Base-by-base conservation (phyloP, 306 rosid species). In the Corylus heterophylla region DNA sequence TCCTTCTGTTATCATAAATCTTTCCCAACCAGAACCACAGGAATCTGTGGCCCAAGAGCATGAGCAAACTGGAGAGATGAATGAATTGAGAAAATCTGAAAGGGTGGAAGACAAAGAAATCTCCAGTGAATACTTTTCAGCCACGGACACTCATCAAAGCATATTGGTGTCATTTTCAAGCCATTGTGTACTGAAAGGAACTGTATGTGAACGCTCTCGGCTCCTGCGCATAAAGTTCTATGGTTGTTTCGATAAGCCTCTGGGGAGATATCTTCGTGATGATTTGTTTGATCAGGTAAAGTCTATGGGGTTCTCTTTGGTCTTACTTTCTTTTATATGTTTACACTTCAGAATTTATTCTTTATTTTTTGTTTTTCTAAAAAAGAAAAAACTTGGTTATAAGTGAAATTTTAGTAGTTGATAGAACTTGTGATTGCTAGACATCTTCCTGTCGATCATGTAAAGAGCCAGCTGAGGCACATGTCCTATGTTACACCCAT, bases 131-230 rank as follows among this genome's bases (percentile, higher is more conserved):
- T 93, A 90, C 86, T 89, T 96, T 78, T 91, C 97, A 54, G 83
- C 97, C 71, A 54, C 98, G 44, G 99, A 96, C 71, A 81, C 90
- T 86, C 94, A 88, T 84, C 98, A 91, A 80, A 93, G 96, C 90
- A 93, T 96, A 85, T 84, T 96, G 92, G 99, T 96, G 66, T 89
- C 93, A 70, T 93, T 88, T 88, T 96, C 99, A 71, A 96, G 97
- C 85, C 92, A 84, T 68, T 93, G 99, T 83, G 93, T 93, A 45
- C 86, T 76, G 12, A 96, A 96, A 84, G 91, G 90, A 88, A 85
- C 86, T 42, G 90, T 89, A 78, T 96, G 99, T 81, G 97, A 91
- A 76, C 97, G 93, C 29, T 86, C 94, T 68, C 97, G 86, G 79
- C 94, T 93, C 77, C 85, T 91, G 85, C 98, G 99, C 73, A 96